Conservation (phyloP, 805 yeast species). For the Brettanomyces sp. region DNA sequence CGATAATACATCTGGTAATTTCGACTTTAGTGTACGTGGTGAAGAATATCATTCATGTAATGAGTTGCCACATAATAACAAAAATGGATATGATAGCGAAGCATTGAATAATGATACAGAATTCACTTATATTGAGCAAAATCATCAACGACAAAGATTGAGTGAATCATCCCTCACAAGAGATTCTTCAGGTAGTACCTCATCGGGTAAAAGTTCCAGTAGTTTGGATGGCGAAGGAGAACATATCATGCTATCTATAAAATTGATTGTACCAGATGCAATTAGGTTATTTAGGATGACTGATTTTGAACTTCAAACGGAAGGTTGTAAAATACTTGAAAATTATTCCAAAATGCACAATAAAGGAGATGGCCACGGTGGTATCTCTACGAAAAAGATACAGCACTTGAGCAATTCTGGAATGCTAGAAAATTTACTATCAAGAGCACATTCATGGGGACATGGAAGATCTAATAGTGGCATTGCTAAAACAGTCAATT, state of each 20-base stretch:
- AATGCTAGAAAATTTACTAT: background rate
- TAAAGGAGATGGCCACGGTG: conserved; percentile 11
- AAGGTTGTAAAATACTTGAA: conserved; percentile 6
- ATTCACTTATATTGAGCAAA: conserved; percentile 17
- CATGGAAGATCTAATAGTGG: background rate
- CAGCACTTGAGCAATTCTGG: background rate
- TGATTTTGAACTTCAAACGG: background rate
- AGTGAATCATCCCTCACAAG: background rate
- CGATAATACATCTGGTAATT: background rate
- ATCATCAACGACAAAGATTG: conserved; percentile 3
- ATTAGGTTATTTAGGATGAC: conserved; percentile 9
- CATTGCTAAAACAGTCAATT: background rate
- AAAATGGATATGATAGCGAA: no score
- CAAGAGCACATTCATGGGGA: background rate
- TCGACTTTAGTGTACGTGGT: no score
- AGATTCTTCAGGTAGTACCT: background rate
- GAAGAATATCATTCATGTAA: no score
- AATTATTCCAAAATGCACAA: conserved; percentile 14
- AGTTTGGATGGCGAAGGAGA: background rate
- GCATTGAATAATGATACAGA: conserved; percentile 3
- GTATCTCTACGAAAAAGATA: background rate
- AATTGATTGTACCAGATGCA: conserved; percentile 11
- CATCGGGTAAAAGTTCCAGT: background rate
- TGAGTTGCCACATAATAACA: no score
- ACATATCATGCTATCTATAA: conserved; percentile 4